phyloP scores from a whole-genome alignment of 352 stramenopile genomes.

The Phytophthora ohioensis region DNA sequence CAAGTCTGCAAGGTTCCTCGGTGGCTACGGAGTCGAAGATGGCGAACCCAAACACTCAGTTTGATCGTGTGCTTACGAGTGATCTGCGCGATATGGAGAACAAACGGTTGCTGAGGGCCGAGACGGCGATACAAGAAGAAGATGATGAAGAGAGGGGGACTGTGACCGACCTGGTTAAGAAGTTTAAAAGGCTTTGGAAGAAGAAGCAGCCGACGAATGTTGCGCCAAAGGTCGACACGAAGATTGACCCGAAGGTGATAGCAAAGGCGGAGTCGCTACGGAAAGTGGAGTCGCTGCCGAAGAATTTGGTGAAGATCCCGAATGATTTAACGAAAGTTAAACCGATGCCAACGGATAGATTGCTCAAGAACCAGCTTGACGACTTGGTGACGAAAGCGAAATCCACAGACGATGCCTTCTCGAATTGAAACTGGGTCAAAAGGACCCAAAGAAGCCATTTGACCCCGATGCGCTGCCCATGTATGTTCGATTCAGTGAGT shows the following conservation, averaged over 20 bases:
- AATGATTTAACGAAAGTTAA: background rate
- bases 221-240: background rate
- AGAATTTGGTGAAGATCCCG: background rate
- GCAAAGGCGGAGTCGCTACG: background rate
- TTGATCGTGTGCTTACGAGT: background rate
- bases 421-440: background rate
- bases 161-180: background rate
- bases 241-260: constrained; percentile 2
- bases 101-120: background rate
- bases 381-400: background rate
- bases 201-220: background rate
- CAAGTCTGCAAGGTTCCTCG: background rate
- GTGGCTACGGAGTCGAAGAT: background rate
- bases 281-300: background rate
- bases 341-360: background rate
- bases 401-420: background rate
- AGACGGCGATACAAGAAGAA: constrained; percentile 3
- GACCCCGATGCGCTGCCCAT: background rate
- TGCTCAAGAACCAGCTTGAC: background rate
- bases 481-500: background rate
- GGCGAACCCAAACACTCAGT: background rate
- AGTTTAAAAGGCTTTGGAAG: constrained; percentile 7
- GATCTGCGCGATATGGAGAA: background rate
- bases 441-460: background rate
- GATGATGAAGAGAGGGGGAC: constrained; percentile 2